Evolutionary conservation across 2,329 filamentous ascomycete genomes (phyloP).

Genomic region (Phialophora chinensis): DNA sequence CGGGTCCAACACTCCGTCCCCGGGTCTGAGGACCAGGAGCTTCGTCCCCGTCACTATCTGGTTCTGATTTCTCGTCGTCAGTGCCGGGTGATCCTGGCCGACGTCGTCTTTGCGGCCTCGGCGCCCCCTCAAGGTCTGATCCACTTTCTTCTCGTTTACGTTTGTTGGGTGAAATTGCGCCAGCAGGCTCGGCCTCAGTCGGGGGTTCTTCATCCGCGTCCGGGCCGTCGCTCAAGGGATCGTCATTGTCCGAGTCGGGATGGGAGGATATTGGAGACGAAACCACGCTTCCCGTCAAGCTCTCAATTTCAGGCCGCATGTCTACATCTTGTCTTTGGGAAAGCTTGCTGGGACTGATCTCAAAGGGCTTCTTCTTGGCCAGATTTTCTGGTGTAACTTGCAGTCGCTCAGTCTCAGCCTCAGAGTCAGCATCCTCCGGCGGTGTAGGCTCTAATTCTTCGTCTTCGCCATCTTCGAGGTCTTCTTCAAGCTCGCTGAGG

Average conservation of each 20-base stretch:
- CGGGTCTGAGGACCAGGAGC: constrained; percentile 41
- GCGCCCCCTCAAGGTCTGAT: constrained; percentile 33
- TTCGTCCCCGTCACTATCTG: constrained; percentile 38
- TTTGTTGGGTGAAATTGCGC: constrained; percentile 41
- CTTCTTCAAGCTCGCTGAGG: constrained; percentile 88
- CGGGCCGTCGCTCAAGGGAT: constrained; percentile 34
- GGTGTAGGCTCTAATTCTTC: constrained; percentile 37
- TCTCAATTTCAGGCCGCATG: constrained; percentile 40
- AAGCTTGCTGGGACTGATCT: constrained; percentile 78
- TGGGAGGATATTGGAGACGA: constrained; percentile 39
- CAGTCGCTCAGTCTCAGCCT: constrained; percentile 92
- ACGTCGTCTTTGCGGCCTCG: constrained; percentile 48
- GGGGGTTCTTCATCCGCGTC: constrained; percentile 36
- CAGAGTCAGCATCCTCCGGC: constrained; percentile 71
- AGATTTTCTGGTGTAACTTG: constrained; percentile 80
- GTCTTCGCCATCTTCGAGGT: constrained; percentile 54
- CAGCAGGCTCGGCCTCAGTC: constrained; percentile 26
- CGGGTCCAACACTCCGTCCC: constrained; percentile 44
- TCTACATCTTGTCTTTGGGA: constrained; percentile 54
- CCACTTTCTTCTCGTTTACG: constrained; percentile 43
- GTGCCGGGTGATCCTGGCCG: constrained; percentile 46
- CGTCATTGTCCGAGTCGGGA: constrained; percentile 36
- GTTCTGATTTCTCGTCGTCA: constrained; percentile 41
- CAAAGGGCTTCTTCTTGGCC: constrained; percentile 63
- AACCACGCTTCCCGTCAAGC: constrained; percentile 47